Conservation (phyloP, 495 filamentous ascomycete species). For the Penicillium flavigenum region DNA sequence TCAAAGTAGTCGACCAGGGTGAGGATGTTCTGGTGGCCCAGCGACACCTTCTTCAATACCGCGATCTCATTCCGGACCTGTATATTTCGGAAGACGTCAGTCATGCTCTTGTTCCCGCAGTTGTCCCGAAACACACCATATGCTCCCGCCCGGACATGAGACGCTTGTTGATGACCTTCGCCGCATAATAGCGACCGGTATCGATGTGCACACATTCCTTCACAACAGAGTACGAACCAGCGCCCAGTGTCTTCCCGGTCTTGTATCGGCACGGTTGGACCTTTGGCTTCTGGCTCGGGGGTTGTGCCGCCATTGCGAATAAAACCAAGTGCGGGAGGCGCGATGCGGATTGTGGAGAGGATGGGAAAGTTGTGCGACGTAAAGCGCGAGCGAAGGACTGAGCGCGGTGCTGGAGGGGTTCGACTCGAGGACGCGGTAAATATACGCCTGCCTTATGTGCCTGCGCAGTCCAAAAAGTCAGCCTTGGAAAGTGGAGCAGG, state of each 20-base stretch:
- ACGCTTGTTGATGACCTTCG: slow-evolving; percentile 98
- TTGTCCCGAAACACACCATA: slow-evolving; percentile 63
- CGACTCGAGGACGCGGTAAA: neutral
- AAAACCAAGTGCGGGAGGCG: slow-evolving; percentile 10
- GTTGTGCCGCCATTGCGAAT: slow-evolving; percentile 40
- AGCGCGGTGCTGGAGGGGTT: neutral
- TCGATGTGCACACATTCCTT: slow-evolving; percentile 99
- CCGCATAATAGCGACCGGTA: slow-evolving; percentile 95
- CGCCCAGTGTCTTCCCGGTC: slow-evolving; percentile 94
- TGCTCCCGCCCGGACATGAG: slow-evolving; percentile 97
- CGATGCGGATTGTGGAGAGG: slow-evolving; percentile 3
- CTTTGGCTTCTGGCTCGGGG: slow-evolving; percentile 52
- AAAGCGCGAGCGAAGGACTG: neutral
- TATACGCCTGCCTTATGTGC: slow-evolving; percentile 14
- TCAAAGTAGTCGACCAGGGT: slow-evolving; percentile 99
- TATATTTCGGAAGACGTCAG: neutral
- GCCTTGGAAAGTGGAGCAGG: slow-evolving; percentile 15
- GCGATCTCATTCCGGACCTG: slow-evolving; percentile 98
- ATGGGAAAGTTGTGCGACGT: neutral
- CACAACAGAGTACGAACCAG: slow-evolving; percentile 97
- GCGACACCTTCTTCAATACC: slow-evolving; percentile 90
- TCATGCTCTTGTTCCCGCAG: slow-evolving; percentile 3
- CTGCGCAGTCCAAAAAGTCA: slow-evolving; percentile 18
- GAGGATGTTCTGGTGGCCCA: slow-evolving; percentile 97
- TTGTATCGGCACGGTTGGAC: slow-evolving; percentile 89